Base-by-base conservation (phyloP, 192 early-diverging fungal species). In the Coemansia sp. region DNA sequence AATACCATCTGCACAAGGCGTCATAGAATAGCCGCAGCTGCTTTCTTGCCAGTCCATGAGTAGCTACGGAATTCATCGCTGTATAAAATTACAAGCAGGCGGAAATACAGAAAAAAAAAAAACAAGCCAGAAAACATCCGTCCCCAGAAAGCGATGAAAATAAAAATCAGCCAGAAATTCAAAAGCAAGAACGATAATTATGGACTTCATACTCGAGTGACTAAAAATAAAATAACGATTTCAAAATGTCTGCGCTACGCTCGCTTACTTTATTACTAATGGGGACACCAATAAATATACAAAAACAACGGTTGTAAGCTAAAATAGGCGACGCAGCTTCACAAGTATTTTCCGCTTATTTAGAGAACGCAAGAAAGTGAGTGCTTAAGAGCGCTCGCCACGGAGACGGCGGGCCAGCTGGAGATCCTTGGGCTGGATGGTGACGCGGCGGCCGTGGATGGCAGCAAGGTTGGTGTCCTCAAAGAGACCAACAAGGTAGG, bases 341-440 rank as follows among this genome's bases (percentile, higher is more conserved):
- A 34, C 35, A 3, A 36, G 21, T 33, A 7, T 33, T 26, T 23
- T 55, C 52, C 23, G 24, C 26, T 30, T 23, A 59, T 38, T 59
- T 26, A 26, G 18, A 35, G 6, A 59, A 38, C 30, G 15, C 35
- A 38, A 38, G 11, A 9, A 26, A 61, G n/a, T n/a, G n/a, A 57
- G 51, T 52, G 30, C 64, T 85, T 91, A 94, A 74, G 91, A 89
- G 74, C 93, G 90, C 81, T 94, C 92, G 69, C 93, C 93, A 75
- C 93, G 92, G 75, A 98, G 93, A 86, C 95, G 91, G 68, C 94
- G 92, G 69, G 95, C 96, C 70, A 99, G 88, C 86, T 99, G 97
- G 78, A 99, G 93, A 83, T 99, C 97, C 90, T 97, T 97, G 80
- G 96, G 97, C 85, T 98, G 96, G 87, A 99, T 99, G 81, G 97